Evolutionary conservation across 2,329 filamentous ascomycete species (phyloP).

Genomic region (Trichoderma oligosporum): DNA sequence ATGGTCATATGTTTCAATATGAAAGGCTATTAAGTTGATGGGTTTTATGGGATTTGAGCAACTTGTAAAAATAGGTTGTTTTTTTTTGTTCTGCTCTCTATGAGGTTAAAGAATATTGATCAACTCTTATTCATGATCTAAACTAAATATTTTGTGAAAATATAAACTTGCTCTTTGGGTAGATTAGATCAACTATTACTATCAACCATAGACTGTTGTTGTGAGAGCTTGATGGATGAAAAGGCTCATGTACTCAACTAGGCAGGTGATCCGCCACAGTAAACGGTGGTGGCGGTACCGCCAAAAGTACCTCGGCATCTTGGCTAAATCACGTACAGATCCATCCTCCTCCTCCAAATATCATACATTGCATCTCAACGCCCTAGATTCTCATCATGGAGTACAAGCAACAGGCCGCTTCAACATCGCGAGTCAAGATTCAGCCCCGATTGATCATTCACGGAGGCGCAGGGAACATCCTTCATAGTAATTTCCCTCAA

Average conservation of each 20-base stretch:
- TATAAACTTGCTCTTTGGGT: too few species aligned
- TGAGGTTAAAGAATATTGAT: too few species aligned
- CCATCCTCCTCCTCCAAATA: neutral
- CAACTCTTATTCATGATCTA: too few species aligned
- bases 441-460: slow-evolving; percentile 65
- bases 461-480: slow-evolving; percentile 69
- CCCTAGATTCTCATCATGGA: slow-evolving; percentile 35
- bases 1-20: neutral
- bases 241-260: neutral
- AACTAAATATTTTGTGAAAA: too few species aligned
- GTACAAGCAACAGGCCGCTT: slow-evolving; percentile 31
- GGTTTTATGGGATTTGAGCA: too few species aligned
- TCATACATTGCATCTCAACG: too few species aligned
- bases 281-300: neutral
- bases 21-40: too few species aligned
- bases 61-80: too few species aligned
- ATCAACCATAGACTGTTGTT: neutral
- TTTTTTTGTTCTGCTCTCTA: too few species aligned
- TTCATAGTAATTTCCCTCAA: slow-evolving; percentile 54
- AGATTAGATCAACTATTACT: neutral
- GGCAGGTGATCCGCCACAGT: neutral
- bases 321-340: neutral
- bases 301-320: neutral
- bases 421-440: slow-evolving; percentile 25
- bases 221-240: neutral